Conservation (phyloP, 202 grass and related monocot genomes). For the Alloteropsis angusta region DNA sequence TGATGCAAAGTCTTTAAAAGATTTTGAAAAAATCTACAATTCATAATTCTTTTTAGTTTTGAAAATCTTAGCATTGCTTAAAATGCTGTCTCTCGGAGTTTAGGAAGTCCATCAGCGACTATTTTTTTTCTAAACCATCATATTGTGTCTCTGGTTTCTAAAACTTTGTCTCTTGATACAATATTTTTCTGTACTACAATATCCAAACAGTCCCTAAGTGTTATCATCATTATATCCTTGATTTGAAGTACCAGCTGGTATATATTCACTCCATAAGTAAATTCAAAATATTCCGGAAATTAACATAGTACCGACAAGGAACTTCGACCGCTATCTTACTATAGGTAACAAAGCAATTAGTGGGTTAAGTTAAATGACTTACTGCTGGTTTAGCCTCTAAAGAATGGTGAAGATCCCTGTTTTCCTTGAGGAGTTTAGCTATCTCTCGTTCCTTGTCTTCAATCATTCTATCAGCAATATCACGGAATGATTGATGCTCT, state of each 20-base stretch:
- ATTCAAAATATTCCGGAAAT: background rate
- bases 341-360: constrained; percentile 4
- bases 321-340: background rate
- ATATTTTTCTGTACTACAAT: background rate
- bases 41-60: background rate
- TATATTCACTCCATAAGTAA: background rate
- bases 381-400: constrained; percentile 61
- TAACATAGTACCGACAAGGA: background rate
- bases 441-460: constrained; percentile 89
- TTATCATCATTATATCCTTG: background rate
- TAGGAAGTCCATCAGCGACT: background rate
- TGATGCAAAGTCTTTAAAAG: background rate
- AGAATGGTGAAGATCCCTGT: constrained; percentile 61
- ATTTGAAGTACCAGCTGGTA: background rate
- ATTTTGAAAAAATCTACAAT: background rate
- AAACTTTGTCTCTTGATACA: background rate
- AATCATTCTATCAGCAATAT: constrained; percentile 93
- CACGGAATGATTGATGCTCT: constrained; percentile 78
- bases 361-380: constrained; percentile 12
- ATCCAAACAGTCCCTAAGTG: background rate
- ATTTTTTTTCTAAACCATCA: background rate
- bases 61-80: background rate
- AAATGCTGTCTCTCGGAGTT: background rate
- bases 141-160: background rate
- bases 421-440: constrained; percentile 67